A percentile compares a stretch with the other conserved stretches of the same genome.
Conservation (phyloP, 441 rosid genomes). For the Jatropha podagrica region DNA sequence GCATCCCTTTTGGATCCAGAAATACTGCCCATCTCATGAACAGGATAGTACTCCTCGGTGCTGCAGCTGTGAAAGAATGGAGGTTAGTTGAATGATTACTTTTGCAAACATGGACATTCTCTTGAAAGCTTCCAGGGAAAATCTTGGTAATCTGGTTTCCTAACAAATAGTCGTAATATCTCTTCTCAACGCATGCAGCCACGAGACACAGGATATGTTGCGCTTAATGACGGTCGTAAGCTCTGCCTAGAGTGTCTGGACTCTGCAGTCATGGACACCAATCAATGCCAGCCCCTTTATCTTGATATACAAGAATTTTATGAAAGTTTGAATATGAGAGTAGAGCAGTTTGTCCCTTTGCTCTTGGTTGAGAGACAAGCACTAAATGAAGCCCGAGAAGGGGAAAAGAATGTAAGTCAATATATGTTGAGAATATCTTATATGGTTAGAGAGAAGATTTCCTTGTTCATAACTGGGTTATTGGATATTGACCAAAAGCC, state of each 20-base stretch:
- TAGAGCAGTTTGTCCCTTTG: constrained; percentile 82
- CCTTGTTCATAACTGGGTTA: neutral
- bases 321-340: constrained; percentile 84
- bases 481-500: neutral
- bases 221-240: constrained; percentile 86
- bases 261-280: constrained; percentile 85
- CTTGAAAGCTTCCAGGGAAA: constrained; percentile 8
- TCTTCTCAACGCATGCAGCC: constrained; percentile 49
- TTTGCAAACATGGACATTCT: neutral
- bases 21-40: constrained; percentile 94
- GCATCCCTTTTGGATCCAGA: constrained; percentile 92
- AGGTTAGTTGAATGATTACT: constrained; percentile 54
- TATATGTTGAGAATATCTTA: constrained; percentile 16
- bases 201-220: constrained; percentile 58
- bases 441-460: neutral
- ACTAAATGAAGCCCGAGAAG: constrained; percentile 88
- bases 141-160: neutral
- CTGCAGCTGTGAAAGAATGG: constrained; percentile 98
- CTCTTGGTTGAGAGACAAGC: constrained; percentile 96
- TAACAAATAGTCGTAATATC: constrained; percentile 6
- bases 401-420: constrained; percentile 75
- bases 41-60: constrained; percentile 91
- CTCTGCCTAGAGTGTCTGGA: constrained; percentile 96
- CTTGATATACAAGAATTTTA: constrained; percentile 86
- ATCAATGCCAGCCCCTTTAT: constrained; percentile 83